Conservation (phyloP, 805 yeast genomes). For the Grigorovia jiainica region DNA sequence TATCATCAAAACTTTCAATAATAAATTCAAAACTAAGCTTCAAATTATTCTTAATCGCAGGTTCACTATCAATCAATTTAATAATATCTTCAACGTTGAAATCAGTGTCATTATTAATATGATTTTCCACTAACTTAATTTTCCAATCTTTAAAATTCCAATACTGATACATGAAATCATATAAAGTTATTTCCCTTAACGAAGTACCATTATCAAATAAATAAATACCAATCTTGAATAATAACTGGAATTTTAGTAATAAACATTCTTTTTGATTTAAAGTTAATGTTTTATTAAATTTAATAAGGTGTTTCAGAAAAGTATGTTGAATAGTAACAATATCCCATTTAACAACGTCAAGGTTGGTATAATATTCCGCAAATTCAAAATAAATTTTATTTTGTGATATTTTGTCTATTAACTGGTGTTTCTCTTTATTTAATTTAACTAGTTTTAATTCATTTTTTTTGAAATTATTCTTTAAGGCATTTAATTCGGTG, state of each 20-base stretch:
- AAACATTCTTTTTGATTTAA: neutral
- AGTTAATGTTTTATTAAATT: neutral
- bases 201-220: neutral
- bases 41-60: no score
- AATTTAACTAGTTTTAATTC: neutral
- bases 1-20: neutral
- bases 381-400: neutral
- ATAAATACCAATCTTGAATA: neutral
- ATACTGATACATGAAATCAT: neutral
- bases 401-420: neutral
- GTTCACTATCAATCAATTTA: neutral
- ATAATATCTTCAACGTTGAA: neutral
- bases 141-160: neutral
- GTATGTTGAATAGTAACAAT: neutral
- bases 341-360: no score
- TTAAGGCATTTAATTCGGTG: neutral
- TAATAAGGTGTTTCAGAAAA: neutral
- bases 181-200: neutral
- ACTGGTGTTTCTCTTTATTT: neutral
- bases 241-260: neutral
- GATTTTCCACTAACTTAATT: neutral
- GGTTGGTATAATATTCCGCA: neutral
- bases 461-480: neutral
- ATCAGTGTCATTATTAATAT: neutral
- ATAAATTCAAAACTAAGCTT: neutral